Base-by-base conservation (phyloP, 805 yeast species). In the Metschnikowia kunwiensis region DNA sequence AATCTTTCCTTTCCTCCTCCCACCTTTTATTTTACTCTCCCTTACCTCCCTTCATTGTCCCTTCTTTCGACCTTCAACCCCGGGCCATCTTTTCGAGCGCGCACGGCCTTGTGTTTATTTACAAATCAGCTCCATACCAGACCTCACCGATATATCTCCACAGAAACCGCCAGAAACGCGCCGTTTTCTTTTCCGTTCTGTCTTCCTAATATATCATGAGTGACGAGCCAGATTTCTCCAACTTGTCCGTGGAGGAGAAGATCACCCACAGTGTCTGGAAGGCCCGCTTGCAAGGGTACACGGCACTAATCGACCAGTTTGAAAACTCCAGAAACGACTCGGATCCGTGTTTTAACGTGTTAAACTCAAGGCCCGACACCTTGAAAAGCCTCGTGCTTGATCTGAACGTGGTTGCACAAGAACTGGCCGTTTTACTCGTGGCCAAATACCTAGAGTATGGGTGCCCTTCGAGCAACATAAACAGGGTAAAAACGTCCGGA, bases 331-430 rank as follows among this genome's bases (percentile, higher is more conserved):
- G 78, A 3, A 67, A 69, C 43, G 80, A 74, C 39, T 56, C 68
- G n/a, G 86, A 78, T 46, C 70, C 61, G 2, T 70, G 79, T 31
- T 80, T 83, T 50, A 59, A 58, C 15, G 65, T 65, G 3, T 77
- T 74, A 53, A 54, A 77, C 42, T 53, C 60, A 12, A 72, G 68
- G 37, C 82, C 87, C 0, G 80, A 75, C 7, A 34, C 72, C 2
- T 65, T 80, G 50, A 78, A 75, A 47, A 68, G 69, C 46, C 71
- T 81, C 26, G 80, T 84, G 6, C 68, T 76, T 3, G 98, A 93
- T 55, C 58, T 82, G 21, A 93, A 93, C 55, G 96, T 88, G 13
- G 93, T 83, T 12, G 95, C 97, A 0, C 95, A 88, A 46, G 97
- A 93, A 53, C 65, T 82, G 1, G 97, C 86, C 4, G 64, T 87